Evolutionary conservation across 306 rosid species (phyloP).

Genomic region (Prosopis cineraria): DNA sequence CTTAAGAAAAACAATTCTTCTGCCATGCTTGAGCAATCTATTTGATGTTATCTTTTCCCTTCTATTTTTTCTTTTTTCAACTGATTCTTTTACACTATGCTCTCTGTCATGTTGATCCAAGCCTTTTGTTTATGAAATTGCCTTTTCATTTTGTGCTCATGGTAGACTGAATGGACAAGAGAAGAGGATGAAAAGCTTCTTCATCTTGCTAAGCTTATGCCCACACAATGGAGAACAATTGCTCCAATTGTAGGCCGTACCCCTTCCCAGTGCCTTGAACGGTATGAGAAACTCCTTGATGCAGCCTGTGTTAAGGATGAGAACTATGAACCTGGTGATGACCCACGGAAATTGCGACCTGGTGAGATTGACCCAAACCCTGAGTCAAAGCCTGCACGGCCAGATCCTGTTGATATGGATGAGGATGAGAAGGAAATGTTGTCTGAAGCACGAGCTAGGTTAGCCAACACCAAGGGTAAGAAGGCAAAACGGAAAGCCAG

Average conservation of each 20-base stretch:
- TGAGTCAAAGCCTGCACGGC: constrained; percentile 93
- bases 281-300: constrained; percentile 92
- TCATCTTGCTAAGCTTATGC: constrained; percentile 98
- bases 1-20: neutral
- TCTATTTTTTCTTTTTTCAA: neutral
- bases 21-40: neutral
- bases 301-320: constrained; percentile 96
- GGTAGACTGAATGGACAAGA: constrained; percentile 93
- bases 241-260: constrained; percentile 96
- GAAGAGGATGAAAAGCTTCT: constrained; percentile 96
- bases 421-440: constrained; percentile 99
- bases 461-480: constrained; percentile 92
- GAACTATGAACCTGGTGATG: constrained; percentile 90
- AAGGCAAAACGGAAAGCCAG: constrained; percentile 95
- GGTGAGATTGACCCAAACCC: constrained; percentile 98
- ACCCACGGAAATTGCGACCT: constrained; percentile 87
- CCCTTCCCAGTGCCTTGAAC: constrained; percentile 88
- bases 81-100: neutral
- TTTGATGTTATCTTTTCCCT: neutral
- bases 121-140: constrained; percentile 13
- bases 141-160: constrained; percentile 17
- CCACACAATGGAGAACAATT: constrained; percentile 96
- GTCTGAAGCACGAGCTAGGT: constrained; percentile 94
- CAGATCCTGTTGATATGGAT: constrained; percentile 97
- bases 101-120: neutral